Evolutionary conservation across 306 rosid genomes (phyloP), one percentile per base, ranked within the genome.

Genomic region (Malus sieversii): DNA sequence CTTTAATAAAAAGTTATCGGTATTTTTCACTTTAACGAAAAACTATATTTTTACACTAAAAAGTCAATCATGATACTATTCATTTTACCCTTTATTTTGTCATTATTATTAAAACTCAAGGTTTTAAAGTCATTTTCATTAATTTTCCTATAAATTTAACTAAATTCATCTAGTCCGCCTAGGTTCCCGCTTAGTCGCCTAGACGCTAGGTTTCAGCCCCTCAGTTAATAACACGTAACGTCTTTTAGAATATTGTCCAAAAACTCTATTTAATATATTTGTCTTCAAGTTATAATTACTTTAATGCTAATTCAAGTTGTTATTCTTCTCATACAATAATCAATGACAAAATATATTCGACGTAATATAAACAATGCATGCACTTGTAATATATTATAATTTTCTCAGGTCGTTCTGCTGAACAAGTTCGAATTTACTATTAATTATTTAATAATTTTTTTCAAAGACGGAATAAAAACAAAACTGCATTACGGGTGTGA

Each of bases 211-310:
- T 35, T 35, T 0, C 40, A 35, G 2, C 9, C 0, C 9, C 2
- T 2, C 2, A 0, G 2, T 35, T 2, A 35, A 35, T 35, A 7
- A 0, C 2, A 0, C 2, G 40, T 35, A 35, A 35, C 9, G 2
- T 35, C 2, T 6, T 35, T 7, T 35, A 35, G 2, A 35, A 35
- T 6, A 2, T 35, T 6, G 40, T 48, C 8, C 8, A 48, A 48
- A 3, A 15, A 15, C 55, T 6, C 3, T 48, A 15, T 5, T 15
- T 48, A 15, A 2, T 15, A 4, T 15, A 4, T 48, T 48, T 15
- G 15, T 48, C 55, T 15, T 15, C 20, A 48, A 2, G 45, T 40
- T 18, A 5, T 48, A 5, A 48, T 48, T 48, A 48, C 55, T 48
- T 48, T 48, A 48, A 48, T 48, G 55, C 20, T 48, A 48, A 18